phyloP scores from a whole-genome alignment of 2,329 filamentous ascomycete species.

The Pseudogymnoascus sp. region DNA sequence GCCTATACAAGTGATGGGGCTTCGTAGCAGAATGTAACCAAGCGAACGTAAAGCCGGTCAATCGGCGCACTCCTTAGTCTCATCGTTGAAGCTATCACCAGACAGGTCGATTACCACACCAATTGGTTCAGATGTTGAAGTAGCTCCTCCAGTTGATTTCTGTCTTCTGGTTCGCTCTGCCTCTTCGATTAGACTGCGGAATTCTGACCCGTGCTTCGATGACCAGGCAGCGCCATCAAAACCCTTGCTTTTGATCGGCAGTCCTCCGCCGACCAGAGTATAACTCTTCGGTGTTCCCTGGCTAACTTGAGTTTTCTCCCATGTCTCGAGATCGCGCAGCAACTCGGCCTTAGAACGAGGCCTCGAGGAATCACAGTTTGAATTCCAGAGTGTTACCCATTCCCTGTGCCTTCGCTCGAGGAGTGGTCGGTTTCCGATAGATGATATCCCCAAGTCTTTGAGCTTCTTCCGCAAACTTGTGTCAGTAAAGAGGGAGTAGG shows the following conservation, averaged over 20 bases:
- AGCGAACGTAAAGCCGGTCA: neutral
- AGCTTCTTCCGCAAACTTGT: slow-evolving; percentile 72
- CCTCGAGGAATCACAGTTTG: slow-evolving; percentile 79
- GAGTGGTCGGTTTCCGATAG: slow-evolving; percentile 58
- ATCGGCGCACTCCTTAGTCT: neutral
- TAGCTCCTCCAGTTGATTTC: slow-evolving; percentile 28
- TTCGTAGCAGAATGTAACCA: neutral
- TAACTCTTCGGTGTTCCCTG: slow-evolving; percentile 40
- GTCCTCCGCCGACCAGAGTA: slow-evolving; percentile 28
- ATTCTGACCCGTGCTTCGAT: slow-evolving; percentile 64
- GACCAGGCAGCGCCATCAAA: slow-evolving; percentile 79
- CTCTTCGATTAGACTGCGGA: slow-evolving; percentile 70
- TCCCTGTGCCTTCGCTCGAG: slow-evolving; percentile 80
- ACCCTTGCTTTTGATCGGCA: slow-evolving; percentile 72
- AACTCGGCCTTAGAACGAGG: slow-evolving; percentile 67
- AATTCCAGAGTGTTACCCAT: slow-evolving; percentile 94
- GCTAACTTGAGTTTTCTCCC: slow-evolving; percentile 78
- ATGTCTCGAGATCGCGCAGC: slow-evolving; percentile 70
- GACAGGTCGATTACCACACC: neutral
- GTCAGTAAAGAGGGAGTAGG: slow-evolving; percentile 84
- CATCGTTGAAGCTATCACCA: neutral
- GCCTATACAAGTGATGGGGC: neutral
- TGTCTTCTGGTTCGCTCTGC: slow-evolving; percentile 49
- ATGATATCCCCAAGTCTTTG: slow-evolving; percentile 69
- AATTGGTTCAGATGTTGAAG: neutral